Conservation (phyloP, 2,329 filamentous ascomycete species). For the Sclerotinia spermophila region DNA sequence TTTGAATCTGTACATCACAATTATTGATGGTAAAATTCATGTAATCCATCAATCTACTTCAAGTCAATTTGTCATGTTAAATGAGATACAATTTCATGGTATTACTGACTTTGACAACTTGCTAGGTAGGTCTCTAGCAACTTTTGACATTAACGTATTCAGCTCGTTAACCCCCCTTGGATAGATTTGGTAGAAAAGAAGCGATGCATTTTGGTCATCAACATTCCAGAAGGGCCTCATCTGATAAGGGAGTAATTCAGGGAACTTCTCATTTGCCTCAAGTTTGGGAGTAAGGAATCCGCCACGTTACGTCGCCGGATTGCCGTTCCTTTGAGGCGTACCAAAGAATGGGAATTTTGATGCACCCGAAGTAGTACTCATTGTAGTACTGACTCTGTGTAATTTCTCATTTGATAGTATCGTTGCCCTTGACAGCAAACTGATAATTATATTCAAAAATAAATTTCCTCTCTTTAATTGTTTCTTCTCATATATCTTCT, state of each 20-base stretch:
- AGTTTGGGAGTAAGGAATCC: constrained; percentile 27
- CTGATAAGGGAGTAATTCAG: constrained; percentile 5
- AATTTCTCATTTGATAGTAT: constrained; percentile 30
- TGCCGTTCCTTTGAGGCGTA: constrained; percentile 26
- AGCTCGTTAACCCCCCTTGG: neutral
- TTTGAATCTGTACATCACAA: constrained; percentile 1
- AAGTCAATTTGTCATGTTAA: neutral
- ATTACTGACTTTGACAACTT: neutral
- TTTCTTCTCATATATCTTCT: constrained; percentile 16
- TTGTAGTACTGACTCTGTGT: constrained; percentile 33
- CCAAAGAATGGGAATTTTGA: constrained; percentile 30
- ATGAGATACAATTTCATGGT: neutral
- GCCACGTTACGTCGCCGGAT: constrained; percentile 26
- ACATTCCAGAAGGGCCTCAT: constrained; percentile 27
- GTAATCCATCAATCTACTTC: neutral
- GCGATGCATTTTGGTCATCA: constrained; percentile 8
- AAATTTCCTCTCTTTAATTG: neutral
- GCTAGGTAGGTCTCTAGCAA: neutral
- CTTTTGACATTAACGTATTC: constrained; percentile 9
- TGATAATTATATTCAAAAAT: constrained; percentile 17
- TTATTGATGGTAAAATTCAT: neutral
- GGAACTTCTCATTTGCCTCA: constrained; percentile 21
- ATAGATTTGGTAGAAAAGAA: neutral
- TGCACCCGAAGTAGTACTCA: constrained; percentile 23
- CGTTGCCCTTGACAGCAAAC: constrained; percentile 33